These are phyloP conservation scores for Penicillium canariense DNA, from an alignment of 495 filamentous ascomycete species.

Conservation along the genomic window DNA sequence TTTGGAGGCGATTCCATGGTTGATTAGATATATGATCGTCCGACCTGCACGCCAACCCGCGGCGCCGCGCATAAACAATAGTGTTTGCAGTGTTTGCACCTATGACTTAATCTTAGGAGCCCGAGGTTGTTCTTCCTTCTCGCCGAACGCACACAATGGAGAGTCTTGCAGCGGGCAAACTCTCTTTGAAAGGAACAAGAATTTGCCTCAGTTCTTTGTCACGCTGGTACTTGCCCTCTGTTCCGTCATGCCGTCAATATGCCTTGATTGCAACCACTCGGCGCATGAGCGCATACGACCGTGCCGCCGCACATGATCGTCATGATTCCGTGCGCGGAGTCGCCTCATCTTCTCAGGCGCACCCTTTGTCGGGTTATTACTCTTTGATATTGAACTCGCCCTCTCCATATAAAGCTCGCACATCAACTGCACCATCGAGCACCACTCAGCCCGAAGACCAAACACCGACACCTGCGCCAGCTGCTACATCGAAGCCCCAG, in stretches of 20 bases:
- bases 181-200: slow-evolving; percentile 16
- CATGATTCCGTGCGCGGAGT: slow-evolving; percentile 13
- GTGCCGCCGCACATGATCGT: slow-evolving; percentile 9
- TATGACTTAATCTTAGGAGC: slow-evolving; percentile 34
- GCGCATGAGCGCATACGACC: slow-evolving; percentile 22
- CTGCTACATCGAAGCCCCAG: slow-evolving; percentile 24
- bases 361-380: slow-evolving; percentile 46
- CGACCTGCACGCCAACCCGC: slow-evolving; percentile 7
- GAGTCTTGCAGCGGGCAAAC: slow-evolving; percentile 22
- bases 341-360: slow-evolving; percentile 26
- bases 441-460: slow-evolving; percentile 22
- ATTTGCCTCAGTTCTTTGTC: neutral
- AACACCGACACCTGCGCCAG: slow-evolving; percentile 27
- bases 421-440: slow-evolving; percentile 23
- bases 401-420: slow-evolving; percentile 27
- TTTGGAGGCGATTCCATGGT: slow-evolving; percentile 54
- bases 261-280: slow-evolving; percentile 20
- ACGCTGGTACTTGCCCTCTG: neutral
- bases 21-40: slow-evolving; percentile 6
- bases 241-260: slow-evolving; percentile 17
- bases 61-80: slow-evolving; percentile 25
- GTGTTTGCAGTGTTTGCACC: slow-evolving; percentile 46
- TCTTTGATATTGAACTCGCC: slow-evolving; percentile 33
- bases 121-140: slow-evolving; percentile 7
- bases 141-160: slow-evolving; percentile 30